These are phyloP conservation scores for Diddensiella santjacobensis DNA, from an alignment of 805 yeast genomes.

Conservation along the genomic window DNA sequence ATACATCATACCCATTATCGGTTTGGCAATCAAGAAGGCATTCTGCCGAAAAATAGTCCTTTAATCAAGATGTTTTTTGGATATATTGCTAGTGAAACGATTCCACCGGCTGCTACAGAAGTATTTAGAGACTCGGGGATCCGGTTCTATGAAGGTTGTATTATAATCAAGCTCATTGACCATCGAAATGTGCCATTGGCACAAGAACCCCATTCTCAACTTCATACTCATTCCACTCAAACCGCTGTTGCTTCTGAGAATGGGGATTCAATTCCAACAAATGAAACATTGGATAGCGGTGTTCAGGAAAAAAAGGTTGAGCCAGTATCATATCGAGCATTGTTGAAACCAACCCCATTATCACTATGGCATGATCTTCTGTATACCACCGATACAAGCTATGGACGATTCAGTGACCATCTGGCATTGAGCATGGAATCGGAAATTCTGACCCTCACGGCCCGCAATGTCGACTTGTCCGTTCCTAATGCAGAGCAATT, in stretches of 20 bases:
- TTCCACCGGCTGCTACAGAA: slow-evolving; percentile 87
- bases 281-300: slow-evolving; percentile 4
- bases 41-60: slow-evolving; percentile 75
- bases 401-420: slow-evolving; percentile 66
- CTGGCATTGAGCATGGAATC: slow-evolving; percentile 80
- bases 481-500: slow-evolving; percentile 43
- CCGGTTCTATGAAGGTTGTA: slow-evolving; percentile 82
- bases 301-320: slow-evolving; percentile 32
- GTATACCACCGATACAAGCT: slow-evolving; percentile 74
- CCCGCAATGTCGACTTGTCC: slow-evolving; percentile 69
- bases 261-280: neutral
- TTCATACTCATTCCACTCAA: slow-evolving; percentile 1
- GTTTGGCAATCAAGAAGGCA: slow-evolving; percentile 86
- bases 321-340: slow-evolving; percentile 72
- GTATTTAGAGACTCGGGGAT: slow-evolving; percentile 83
- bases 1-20: slow-evolving; percentile 88
- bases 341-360: slow-evolving; percentile 74
- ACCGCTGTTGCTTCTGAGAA: neutral
- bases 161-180: slow-evolving; percentile 81
- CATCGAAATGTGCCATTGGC: slow-evolving; percentile 50
- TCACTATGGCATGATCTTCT: slow-evolving; percentile 82
- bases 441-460: slow-evolving; percentile 75
- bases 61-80: slow-evolving; percentile 71
- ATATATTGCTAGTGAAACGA: slow-evolving; percentile 73
- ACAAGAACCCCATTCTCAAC: slow-evolving; percentile 6